phyloP scores from a whole-genome alignment of 306 rosid species.

The Cicer yamashitae region DNA sequence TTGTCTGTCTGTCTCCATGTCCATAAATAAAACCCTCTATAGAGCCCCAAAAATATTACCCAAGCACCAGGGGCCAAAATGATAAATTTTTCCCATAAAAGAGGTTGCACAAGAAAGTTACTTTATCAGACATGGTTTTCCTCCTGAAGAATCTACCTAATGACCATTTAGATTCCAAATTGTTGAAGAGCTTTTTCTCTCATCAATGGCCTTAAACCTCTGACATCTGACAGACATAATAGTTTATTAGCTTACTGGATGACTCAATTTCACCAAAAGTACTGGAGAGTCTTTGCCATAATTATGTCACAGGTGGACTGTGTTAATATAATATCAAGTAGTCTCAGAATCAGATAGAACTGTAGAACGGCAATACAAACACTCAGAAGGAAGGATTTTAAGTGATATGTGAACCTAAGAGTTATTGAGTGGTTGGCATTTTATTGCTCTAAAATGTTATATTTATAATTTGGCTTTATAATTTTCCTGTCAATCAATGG shows the following conservation, averaged over 20 bases:
- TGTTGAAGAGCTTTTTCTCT: not conserved
- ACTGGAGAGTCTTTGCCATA: not conserved
- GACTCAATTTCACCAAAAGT: constrained; percentile 3
- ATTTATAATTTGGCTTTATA: constrained; percentile 17
- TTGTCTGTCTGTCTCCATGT: not conserved
- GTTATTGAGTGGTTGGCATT: constrained; percentile 10
- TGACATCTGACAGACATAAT: too few relatives aligned
- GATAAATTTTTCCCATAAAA: not conserved
- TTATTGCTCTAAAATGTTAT: constrained; percentile 12
- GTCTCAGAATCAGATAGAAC: constrained; percentile 12
- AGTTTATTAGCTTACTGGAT: not conserved
- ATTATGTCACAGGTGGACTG: not conserved
- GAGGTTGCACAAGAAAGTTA: not conserved
- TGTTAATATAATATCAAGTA: constrained; percentile 13
- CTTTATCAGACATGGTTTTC: not conserved
- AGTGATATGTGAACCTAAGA: not conserved
- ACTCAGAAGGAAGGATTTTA: not conserved
- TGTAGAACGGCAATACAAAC: constrained; percentile 7
- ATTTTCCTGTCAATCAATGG: not conserved
- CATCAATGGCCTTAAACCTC: too few relatives aligned
- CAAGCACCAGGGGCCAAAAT: constrained; percentile 1
- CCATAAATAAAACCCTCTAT: not conserved
- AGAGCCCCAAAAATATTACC: constrained; percentile 7
- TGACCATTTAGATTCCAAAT: not conserved
- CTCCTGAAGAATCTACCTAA: not conserved